phyloP scores from a whole-genome alignment of 2,329 filamentous ascomycete species.

The Phialemoniopsis sp. region DNA sequence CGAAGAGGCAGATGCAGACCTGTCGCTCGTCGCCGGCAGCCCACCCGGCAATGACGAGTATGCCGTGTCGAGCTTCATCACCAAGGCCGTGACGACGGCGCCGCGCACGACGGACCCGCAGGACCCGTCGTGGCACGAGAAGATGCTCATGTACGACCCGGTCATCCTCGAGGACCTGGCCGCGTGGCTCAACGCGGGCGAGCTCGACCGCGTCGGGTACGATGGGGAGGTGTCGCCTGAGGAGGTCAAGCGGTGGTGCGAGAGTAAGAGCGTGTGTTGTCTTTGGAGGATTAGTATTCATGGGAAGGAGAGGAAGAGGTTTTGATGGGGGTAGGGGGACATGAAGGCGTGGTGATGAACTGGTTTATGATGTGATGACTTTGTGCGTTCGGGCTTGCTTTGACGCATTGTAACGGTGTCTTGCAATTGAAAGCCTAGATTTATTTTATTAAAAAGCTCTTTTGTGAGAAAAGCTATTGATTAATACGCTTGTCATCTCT shows the following conservation, averaged over 20 bases:
- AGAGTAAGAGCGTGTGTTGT: conserved; percentile 81
- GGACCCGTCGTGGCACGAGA: conserved; percentile 77
- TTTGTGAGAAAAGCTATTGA: too few relatives aligned
- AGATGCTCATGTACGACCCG: conserved; percentile 90
- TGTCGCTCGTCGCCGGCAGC: conserved; percentile 28
- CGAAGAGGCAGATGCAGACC: conserved; percentile 41
- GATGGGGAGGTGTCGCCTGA: conserved; percentile 59
- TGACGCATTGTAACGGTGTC: too few relatives aligned
- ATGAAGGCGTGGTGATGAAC: too few relatives aligned
- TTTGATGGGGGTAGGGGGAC: conserved; percentile 14
- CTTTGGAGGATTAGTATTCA: conserved; percentile 58
- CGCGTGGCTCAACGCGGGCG: conserved; percentile 73
- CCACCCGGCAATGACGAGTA: conserved; percentile 39
- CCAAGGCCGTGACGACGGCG: conserved; percentile 46
- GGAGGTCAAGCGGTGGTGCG: conserved; percentile 86
- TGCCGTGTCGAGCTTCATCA: conserved; percentile 48
- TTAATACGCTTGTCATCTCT: too few relatives aligned
- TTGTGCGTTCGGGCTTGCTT: not conserved
- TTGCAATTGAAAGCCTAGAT: too few relatives aligned
- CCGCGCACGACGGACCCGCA: conserved; percentile 43
- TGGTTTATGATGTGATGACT: too few relatives aligned
- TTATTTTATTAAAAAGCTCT: too few relatives aligned
- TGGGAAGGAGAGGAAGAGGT: conserved; percentile 50
- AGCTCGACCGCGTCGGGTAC: conserved; percentile 57
- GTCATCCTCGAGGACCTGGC: conserved; percentile 84